phyloP scores from a whole-genome alignment of 441 rosid genomes.

The Macaranga tanarius region DNA sequence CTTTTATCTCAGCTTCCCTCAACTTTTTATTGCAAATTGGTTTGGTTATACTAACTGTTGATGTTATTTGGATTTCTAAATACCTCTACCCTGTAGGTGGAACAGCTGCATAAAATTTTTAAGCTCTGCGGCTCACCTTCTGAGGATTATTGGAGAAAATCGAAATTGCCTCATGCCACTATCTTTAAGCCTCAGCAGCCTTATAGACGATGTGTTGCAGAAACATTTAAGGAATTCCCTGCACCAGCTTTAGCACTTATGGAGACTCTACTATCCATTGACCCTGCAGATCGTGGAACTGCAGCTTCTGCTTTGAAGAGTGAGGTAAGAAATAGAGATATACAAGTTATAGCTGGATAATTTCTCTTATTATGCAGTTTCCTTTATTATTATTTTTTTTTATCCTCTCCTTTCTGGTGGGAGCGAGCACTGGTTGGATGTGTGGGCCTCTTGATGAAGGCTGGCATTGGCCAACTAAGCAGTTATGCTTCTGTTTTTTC shows the following conservation, averaged over 20 bases:
- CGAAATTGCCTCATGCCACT: constrained; percentile 93
- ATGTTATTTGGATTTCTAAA: not conserved
- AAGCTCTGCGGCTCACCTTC: constrained; percentile 97
- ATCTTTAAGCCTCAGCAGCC: constrained; percentile 96
- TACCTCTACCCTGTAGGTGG: constrained; percentile 60
- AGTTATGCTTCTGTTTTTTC: constrained; percentile 1
- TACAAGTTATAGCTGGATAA: not conserved
- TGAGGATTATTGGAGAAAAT: constrained; percentile 89
- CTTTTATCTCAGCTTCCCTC: not conserved
- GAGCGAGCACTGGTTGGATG: not conserved
- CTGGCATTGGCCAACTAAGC: not conserved
- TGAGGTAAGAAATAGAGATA: constrained; percentile 50
- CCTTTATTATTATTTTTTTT: not conserved
- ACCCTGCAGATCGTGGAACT: constrained; percentile 89
- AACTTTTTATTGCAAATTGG: not conserved
- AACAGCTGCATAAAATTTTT: constrained; percentile 94
- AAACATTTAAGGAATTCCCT: constrained; percentile 92
- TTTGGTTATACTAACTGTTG: not conserved
- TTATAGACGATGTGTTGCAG: constrained; percentile 78
- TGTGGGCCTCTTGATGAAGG: not conserved
- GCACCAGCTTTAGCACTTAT: constrained; percentile 77
- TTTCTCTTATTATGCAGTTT: not conserved
- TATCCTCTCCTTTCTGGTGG: not conserved
- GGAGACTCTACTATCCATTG: constrained; percentile 81
- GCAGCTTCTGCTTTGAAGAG: constrained; percentile 73